Evolutionary conservation across 306 rosid genomes (phyloP), one percentile per base, ranked within the genome.

Genomic region (Lathyrus sativus): DNA sequence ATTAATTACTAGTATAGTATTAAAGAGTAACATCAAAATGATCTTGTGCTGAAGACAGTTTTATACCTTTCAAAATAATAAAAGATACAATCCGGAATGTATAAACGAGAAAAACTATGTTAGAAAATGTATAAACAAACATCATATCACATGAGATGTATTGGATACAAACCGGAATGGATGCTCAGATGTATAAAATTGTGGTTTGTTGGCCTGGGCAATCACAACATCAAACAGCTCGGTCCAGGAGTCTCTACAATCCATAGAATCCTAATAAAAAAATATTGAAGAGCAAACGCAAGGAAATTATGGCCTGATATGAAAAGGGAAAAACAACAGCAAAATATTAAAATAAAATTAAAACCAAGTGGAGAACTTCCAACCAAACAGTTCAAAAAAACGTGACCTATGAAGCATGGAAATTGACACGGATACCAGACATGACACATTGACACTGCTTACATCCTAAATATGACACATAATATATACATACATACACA

Each of bases 151-250:
- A 74, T 17, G 43, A 39, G 13, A 22, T 2, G 51, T 35, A 76
- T 29, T 65, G 74, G 81, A 69, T 78, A 78, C 90, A 73, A 45
- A 93, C 98, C 96, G 97, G 80, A 93, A 93, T 6, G 96, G 98
- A 83, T 90, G 98, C 76, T 93, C 96, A 11, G 95, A 90, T 39
- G 88, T 90, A 84, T 93, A 90, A 82, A 93, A 93, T 45, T 75
- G 84, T 58, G 98, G 97, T 81, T 93, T 93, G 59, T 90, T 86
- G 61, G 98, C 98, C 81, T 88, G 81, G 46, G 96, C 96, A 71
- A 93, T 90, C 84, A 93, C 96, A 49, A 93, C 98, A 70, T 93
- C 97, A 84, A 93, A 93, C 57, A 93, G 86, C 51, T 90, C 97
- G 31, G 86, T 86, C 98, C 96, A 93, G 31, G 89, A 82, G 69